Base-by-base conservation (phyloP, 305 asterid genomes). In the Solanum aculeatissimum region DNA sequence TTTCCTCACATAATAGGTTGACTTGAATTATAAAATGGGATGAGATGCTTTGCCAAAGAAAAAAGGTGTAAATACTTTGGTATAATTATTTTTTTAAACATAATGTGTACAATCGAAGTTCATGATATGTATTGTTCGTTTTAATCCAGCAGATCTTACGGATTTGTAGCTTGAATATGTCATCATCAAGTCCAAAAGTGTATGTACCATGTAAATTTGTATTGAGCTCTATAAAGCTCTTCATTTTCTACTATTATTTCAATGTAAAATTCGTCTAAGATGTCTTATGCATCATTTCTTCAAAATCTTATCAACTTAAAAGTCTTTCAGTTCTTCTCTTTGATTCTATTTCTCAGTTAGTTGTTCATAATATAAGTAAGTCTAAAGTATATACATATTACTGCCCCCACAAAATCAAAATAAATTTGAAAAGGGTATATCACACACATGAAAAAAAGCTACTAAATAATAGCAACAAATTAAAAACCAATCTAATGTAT, bases 141-240 rank as follows among this genome's bases (percentile, higher is more conserved):
- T 65, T 4, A 0, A 7, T 2, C 7, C 1, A 15, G 32, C 1
- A 0, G 0, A 66, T 18, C 11, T 8, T 7, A 29, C 18, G 1
- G 1, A 65, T 14, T 65, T 7, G 43, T 15, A 2, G 4, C 13
- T 29, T 63, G 12, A 8, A 14, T 29, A 65, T 29, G 43, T 9
- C 43, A 65, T 65, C n/a, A 3, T 29, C 21, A 18, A 65, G 2
- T 13, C 2, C 4, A 25, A 62, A 62, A 12, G 0, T 6, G 9
- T 0, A 4, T 4, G 0, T 13, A 2, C 0, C 9, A 15, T 29
- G 9, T 29, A 3, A 65, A 29, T 19, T 65, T 13, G 15, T 27
- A 14, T 6, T 29, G 0, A 13, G 5, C n/a, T 63, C 18, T 25
- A 63, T 25, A 6, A 21, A 25, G 13, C 19, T 25, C n/a, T 63